Base-by-base conservation (phyloP, 2,329 filamentous ascomycete species). In the Phialophora tarda region DNA sequence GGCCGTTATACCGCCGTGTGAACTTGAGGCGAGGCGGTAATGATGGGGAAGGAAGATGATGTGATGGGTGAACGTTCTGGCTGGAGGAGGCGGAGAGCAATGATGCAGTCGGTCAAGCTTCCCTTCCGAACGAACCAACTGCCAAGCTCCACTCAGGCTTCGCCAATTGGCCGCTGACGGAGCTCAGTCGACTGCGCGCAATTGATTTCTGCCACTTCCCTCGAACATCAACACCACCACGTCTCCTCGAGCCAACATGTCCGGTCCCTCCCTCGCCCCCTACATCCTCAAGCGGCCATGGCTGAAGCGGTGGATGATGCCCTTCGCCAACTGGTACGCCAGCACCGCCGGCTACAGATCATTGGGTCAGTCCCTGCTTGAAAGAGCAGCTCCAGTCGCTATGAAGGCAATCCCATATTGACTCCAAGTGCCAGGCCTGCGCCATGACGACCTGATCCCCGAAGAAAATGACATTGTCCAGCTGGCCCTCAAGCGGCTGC, bases 361-460 rank as follows among this genome's bases (percentile, higher is more conserved):
- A 87, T 85, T 97, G 77, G 94, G 94, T 77, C 85, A 97, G 82
- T 57, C 53, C 50, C 64, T 21, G 26, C 48, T 26, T 21, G 47
- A 17, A 53, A 44, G 30, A 53, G 14, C 47, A 68, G 59, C 59
- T 61, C 21, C 28, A 28, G 41, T 41, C n/a, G 21, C 4, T 54
- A 11, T 41, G 23, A 21, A 30, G 24, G 21, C 28, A 38, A 17
- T 38, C 30, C 17, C 24, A 57, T 28, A 50, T 51, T 62, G 24
- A 63, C 64, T 69, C 44, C 59, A 41, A 17, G 10, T 54, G 23
- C 71, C 60, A 73, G 71, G 71, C 55, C 70, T 74, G 78, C 98
- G 95, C 82, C 89, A 89, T 85, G 95, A 99, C 82, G 95, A 99
- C 80, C 83, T 99, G 79, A 91, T 97, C 79, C 88, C 91, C 78